Evolutionary conservation across 176 grass and related monocot genomes (phyloP).

Genomic region (Eragrostis nindensis): DNA sequence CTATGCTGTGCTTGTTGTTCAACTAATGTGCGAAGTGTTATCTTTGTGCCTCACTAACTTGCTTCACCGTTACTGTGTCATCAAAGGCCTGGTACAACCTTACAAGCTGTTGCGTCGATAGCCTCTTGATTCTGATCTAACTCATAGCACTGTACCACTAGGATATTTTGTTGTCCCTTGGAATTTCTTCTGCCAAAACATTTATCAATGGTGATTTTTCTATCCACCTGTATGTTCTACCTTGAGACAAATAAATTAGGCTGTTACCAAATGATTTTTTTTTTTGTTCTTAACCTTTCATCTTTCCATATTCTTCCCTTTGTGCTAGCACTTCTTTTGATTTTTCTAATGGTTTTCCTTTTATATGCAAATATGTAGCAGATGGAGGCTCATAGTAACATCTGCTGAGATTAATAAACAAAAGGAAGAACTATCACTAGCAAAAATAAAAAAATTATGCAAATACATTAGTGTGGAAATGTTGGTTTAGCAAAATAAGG

Average conservation of each 20-base stretch:
- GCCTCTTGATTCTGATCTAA: not conserved
- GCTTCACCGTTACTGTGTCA: not conserved
- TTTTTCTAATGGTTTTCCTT: slow-evolving; percentile 6
- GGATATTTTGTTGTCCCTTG: slow-evolving; percentile 2
- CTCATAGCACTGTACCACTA: not conserved
- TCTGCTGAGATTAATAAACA: slow-evolving; percentile 47
- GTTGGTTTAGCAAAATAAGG: too few relatives aligned
- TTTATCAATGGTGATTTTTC: not conserved
- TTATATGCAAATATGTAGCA: slow-evolving; percentile 23
- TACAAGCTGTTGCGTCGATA: not conserved
- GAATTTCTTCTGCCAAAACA: slow-evolving; percentile 3
- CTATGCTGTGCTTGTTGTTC: not conserved
- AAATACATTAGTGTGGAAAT: too few relatives aligned
- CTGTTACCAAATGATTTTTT: not conserved
- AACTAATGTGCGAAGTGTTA: not conserved
- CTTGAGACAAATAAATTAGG: not conserved
- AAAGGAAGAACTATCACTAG: too few relatives aligned
- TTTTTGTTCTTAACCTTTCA: slow-evolving; percentile 21
- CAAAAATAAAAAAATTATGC: too few relatives aligned
- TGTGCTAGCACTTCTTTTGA: slow-evolving; percentile 22
- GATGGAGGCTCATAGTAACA: slow-evolving; percentile 10
- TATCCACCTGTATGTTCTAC: not conserved
- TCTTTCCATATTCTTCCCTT: slow-evolving; percentile 17
- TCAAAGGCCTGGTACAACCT: not conserved
- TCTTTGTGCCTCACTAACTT: not conserved